phyloP scores from a whole-genome alignment of 495 filamentous ascomycete genomes.

The Penicillium mononematosum region DNA sequence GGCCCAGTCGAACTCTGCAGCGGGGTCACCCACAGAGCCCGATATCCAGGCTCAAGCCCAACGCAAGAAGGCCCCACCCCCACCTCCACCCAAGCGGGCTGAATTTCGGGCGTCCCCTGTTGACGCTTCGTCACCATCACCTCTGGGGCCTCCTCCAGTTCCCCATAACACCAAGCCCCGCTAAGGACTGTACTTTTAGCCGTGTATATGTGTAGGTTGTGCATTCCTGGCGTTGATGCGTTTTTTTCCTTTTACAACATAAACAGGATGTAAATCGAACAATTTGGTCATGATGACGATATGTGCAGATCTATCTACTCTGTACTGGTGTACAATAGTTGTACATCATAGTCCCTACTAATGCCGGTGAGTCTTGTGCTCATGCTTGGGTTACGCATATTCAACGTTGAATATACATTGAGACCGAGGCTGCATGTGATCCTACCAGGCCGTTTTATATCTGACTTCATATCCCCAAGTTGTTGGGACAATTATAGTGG shows the following conservation, averaged over 20 bases:
- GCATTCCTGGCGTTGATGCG: neutral
- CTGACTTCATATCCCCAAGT: constrained; percentile 8
- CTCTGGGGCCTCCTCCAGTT: constrained; percentile 41
- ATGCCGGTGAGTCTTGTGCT: neutral
- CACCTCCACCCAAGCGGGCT: constrained; percentile 63
- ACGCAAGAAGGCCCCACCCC: constrained; percentile 68
- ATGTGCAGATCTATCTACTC: neutral
- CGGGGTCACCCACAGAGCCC: constrained; percentile 9
- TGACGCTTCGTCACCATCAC: constrained; percentile 17
- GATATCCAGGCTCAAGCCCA: constrained; percentile 28
- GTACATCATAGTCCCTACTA: neutral
- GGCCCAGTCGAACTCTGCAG: constrained; percentile 11
- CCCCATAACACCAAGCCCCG: constrained; percentile 46
- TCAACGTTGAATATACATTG: neutral
- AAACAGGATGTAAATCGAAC: neutral
- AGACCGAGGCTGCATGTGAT: constrained; percentile 34
- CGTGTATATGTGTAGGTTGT: neutral
- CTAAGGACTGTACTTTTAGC: constrained; percentile 27
- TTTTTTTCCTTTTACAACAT: neutral
- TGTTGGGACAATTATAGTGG: constrained; percentile 20
- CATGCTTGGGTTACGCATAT: neutral
- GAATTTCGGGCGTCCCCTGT: constrained; percentile 38
- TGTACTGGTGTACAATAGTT: neutral
- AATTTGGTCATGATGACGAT: neutral
- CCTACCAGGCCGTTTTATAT: neutral